Conservation (phyloP, 345 rosid genomes). For the Syzygium aqueum region DNA sequence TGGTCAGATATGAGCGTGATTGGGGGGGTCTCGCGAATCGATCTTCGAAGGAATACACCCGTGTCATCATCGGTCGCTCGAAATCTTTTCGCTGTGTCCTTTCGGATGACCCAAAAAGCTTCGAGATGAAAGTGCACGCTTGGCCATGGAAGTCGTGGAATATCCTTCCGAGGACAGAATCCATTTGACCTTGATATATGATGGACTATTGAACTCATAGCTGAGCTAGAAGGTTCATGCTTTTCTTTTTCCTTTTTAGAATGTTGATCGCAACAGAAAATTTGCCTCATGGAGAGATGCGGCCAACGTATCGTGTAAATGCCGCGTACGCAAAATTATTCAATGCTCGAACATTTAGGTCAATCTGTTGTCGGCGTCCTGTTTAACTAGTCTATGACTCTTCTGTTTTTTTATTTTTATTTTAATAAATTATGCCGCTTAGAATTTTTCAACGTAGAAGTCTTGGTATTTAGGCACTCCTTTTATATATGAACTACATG, state of each 20-base stretch:
- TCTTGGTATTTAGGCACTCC: neutral
- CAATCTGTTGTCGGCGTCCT: neutral
- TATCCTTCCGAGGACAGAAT: neutral
- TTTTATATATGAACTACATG: too few relatives aligned
- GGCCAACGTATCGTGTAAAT: neutral
- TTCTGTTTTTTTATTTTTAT: neutral
- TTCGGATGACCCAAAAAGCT: neutral
- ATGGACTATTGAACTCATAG: neutral
- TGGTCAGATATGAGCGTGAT: neutral
- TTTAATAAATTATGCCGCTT: neutral
- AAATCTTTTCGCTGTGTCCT: neutral
- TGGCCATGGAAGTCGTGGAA: neutral
- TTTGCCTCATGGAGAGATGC: neutral
- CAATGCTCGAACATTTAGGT: neutral
- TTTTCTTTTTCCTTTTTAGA: neutral
- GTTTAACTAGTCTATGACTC: neutral
- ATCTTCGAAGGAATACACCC: neutral
- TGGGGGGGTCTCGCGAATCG: neutral
- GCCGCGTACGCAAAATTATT: neutral
- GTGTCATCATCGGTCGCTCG: neutral
- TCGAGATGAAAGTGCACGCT: neutral
- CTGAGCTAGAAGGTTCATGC: too few relatives aligned
- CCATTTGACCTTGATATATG: neutral
- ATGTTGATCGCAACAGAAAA: neutral
- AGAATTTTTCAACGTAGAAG: neutral